Evolutionary conservation across 495 filamentous ascomycete species (phyloP).

Genomic region (Evansstolkia leycettana): DNA sequence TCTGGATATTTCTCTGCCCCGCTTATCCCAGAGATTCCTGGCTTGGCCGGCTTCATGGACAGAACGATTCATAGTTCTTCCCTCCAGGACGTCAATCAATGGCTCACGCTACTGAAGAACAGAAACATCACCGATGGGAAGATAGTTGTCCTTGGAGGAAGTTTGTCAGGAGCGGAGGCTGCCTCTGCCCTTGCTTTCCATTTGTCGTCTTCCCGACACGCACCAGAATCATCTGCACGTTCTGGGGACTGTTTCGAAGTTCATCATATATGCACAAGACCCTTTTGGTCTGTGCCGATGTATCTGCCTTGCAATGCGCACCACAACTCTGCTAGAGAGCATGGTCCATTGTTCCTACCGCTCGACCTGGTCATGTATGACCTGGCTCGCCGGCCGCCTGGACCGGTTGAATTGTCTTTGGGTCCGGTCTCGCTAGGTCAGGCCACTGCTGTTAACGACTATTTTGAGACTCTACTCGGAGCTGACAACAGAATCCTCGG

Average conservation of each 20-base stretch:
- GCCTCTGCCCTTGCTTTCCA: constrained; percentile 60
- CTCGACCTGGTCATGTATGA: constrained; percentile 71
- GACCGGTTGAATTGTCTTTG: constrained; percentile 41
- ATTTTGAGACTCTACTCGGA: constrained; percentile 45
- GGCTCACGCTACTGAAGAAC: constrained; percentile 2
- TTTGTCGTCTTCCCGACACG: constrained; percentile 44
- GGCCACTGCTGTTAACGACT: constrained; percentile 36
- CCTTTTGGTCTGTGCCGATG: constrained; percentile 62
- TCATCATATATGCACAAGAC: constrained; percentile 55
- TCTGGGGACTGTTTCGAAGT: constrained; percentile 32
- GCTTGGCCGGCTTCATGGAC: constrained; percentile 15
- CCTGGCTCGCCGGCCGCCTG: constrained; percentile 42
- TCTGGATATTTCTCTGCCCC: constrained; percentile 66
- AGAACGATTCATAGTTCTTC: constrained; percentile 51
- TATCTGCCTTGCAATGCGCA: constrained; percentile 33
- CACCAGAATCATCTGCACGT: constrained; percentile 22
- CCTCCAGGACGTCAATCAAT: constrained; percentile 18
- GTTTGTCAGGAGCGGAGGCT: constrained; percentile 72
- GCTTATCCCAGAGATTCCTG: constrained; percentile 35
- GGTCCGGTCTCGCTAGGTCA: constrained; percentile 46
- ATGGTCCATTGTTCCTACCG: constrained; percentile 58
- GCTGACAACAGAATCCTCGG: constrained; percentile 40
- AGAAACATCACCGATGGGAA: constrained; percentile 29
- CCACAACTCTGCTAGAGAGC: constrained; percentile 2
- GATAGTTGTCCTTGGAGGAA: constrained; percentile 69